Evolutionary conservation across 768 basidiomycete genomes (phyloP).

Genomic region (Scleroderma bovista): DNA sequence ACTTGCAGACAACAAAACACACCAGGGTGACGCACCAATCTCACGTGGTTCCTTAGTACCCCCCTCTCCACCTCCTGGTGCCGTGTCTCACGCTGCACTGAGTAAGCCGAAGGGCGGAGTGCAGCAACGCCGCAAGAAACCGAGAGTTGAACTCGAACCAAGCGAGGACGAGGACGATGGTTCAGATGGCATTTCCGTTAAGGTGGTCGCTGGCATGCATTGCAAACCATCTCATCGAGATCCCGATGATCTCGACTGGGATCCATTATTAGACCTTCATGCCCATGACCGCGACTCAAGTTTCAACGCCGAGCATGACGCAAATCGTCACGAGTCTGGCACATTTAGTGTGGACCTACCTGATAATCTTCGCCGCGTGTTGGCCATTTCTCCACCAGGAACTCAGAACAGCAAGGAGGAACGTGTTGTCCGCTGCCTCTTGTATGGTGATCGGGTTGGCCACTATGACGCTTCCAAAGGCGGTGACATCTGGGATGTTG

Average conservation of each 20-base stretch:
- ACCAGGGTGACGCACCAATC: not conserved
- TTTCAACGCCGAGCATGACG: slow-evolving; percentile 11
- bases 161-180: slow-evolving; percentile 21
- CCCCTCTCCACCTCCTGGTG: slow-evolving; percentile 60
- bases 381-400: slow-evolving; percentile 52
- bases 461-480: slow-evolving; percentile 62
- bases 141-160: slow-evolving; percentile 34
- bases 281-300: slow-evolving; percentile 20
- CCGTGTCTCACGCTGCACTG: slow-evolving; percentile 24
- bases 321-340: slow-evolving; percentile 30
- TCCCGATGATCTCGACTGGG: slow-evolving; percentile 20
- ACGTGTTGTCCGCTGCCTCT: slow-evolving; percentile 50
- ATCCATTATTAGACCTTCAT: slow-evolving; percentile 23
- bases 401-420: slow-evolving; percentile 41
- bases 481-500: slow-evolving; percentile 72
- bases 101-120: slow-evolving; percentile 37
- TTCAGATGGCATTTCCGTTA: slow-evolving; percentile 14
- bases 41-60: slow-evolving; percentile 43
- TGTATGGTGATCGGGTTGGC: slow-evolving; percentile 50
- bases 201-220: slow-evolving; percentile 10
- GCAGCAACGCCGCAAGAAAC: slow-evolving; percentile 43
- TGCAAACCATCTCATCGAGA: slow-evolving; percentile 8
- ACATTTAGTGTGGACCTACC: slow-evolving; percentile 55
- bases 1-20: slow-evolving; percentile 6
- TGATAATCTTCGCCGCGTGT: slow-evolving; percentile 57